Conservation (phyloP, 1,139 yeast species). For the Pichia sp. region DNA sequence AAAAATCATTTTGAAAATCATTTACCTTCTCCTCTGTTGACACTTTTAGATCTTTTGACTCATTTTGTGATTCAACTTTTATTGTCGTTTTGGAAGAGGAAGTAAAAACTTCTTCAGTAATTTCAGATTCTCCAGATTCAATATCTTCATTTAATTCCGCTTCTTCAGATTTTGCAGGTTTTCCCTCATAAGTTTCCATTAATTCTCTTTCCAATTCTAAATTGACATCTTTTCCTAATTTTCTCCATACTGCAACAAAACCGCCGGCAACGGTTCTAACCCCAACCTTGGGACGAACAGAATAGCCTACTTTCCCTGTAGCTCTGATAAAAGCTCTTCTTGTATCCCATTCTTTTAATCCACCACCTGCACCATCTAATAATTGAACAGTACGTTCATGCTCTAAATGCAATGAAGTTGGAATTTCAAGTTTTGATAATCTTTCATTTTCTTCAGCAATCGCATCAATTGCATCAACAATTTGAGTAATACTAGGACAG, state of each 20-base stretch:
- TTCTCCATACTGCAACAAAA: slow-evolving; percentile 35
- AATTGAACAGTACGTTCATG: slow-evolving; percentile 35
- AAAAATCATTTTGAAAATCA: slow-evolving; percentile 5
- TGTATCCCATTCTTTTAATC: slow-evolving; percentile 38
- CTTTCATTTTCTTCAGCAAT: slow-evolving; percentile 22
- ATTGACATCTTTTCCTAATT: slow-evolving; percentile 16
- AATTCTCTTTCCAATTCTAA: slow-evolving; percentile 12
- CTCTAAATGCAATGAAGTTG: slow-evolving; percentile 11
- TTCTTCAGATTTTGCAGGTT: slow-evolving; percentile 1
- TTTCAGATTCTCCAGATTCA: background rate
- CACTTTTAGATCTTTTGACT: background rate
- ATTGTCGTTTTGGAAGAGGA: too few species aligned
- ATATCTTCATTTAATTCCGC: background rate
- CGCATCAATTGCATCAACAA: slow-evolving; percentile 32
- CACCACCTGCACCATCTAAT: slow-evolving; percentile 43
- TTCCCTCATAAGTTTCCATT: slow-evolving; percentile 9
- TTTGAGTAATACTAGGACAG: slow-evolving; percentile 42
- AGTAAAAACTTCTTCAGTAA: background rate
- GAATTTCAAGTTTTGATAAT: slow-evolving; percentile 3
- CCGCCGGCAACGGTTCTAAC: slow-evolving; percentile 42
- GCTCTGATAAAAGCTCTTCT: slow-evolving; percentile 34
- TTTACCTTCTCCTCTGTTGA: slow-evolving; percentile 1
- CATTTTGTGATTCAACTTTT: background rate
- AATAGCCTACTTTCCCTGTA: slow-evolving; percentile 35
- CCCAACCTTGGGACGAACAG: slow-evolving; percentile 44